Conservation (phyloP, 768 basidiomycete species). For the Trametes cingulata region DNA sequence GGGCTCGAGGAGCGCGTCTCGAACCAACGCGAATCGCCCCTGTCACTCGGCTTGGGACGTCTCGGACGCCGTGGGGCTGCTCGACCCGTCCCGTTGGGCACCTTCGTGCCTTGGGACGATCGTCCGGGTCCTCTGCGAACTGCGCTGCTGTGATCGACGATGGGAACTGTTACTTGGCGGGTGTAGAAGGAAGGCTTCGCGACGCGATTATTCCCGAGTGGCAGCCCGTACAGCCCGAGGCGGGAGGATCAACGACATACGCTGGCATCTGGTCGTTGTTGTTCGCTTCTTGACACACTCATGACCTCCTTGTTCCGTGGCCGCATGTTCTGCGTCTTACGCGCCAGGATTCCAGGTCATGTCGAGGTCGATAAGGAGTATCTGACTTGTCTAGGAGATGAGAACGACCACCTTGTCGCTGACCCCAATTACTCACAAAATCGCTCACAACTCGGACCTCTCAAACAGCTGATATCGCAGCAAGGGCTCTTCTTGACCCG, state of each 20-base stretch:
- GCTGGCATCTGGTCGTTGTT: background rate
- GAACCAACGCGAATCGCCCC: conserved; percentile 8
- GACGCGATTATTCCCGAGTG: background rate
- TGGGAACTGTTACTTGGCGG: background rate
- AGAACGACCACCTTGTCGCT: too few species aligned
- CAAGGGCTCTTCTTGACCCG: too few species aligned
- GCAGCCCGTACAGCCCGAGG: background rate
- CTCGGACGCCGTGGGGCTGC: background rate
- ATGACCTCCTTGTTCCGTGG: too few species aligned
- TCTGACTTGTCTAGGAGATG: too few species aligned
- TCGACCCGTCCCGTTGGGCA: background rate
- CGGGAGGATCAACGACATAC: background rate
- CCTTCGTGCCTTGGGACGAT: background rate
- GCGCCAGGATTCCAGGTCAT: too few species aligned
- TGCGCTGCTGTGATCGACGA: background rate
- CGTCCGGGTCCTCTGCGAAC: background rate
- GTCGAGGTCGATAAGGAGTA: too few species aligned
- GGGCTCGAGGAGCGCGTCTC: background rate
- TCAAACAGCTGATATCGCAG: too few species aligned
- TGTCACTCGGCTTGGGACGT: background rate
- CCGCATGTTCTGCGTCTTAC: too few species aligned
- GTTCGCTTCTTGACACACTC: background rate
- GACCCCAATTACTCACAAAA: too few species aligned
- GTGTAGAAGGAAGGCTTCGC: background rate
- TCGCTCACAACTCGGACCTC: too few species aligned